phyloP scores from a whole-genome alignment of 78 protist species.

The Dictyostelium intermedium region DNA sequence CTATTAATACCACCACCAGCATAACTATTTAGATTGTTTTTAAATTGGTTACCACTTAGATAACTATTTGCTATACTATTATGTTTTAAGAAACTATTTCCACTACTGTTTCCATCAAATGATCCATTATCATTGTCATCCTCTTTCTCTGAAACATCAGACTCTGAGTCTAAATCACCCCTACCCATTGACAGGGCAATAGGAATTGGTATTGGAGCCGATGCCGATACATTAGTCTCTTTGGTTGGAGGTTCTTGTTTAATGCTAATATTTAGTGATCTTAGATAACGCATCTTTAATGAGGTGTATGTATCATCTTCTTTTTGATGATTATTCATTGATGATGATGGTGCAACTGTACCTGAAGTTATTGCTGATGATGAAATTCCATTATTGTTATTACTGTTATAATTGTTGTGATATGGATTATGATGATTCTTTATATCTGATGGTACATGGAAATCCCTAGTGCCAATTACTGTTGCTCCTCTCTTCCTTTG shows the following conservation, averaged over 20 bases:
- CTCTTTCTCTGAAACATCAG: not conserved
- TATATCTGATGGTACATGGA: not conserved
- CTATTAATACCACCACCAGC: not conserved
- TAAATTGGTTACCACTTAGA: not conserved
- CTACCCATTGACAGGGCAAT: conserved; percentile 5
- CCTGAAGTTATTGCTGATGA: conserved; percentile 1
- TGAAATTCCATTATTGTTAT: not conserved
- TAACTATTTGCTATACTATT: not conserved
- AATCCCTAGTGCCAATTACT: conserved; percentile 22
- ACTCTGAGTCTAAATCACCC: conserved; percentile 19
- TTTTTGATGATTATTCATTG: not conserved
- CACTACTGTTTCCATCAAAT: not conserved
- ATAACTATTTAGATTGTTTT: not conserved
- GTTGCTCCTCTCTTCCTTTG: conserved; percentile 65
- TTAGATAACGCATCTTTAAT: conserved; percentile 39
- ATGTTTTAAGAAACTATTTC: not conserved
- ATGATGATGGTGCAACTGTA: not conserved
- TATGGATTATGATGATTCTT: not conserved
- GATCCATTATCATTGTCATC: not conserved
- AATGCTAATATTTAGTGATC: conserved; percentile 52
- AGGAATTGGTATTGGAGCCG: conserved; percentile 76
- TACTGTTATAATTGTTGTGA: not conserved
- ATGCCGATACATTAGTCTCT: conserved; percentile 52
- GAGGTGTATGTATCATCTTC: conserved; percentile 33
- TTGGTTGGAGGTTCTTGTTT: conserved; percentile 22